Percentiles rank a stretch among this genome's conserved stretches.
These are phyloP conservation scores for Trichoderma aggressivum DNA, from an alignment of 2,329 filamentous ascomycete species.

Conservation along the genomic window DNA sequence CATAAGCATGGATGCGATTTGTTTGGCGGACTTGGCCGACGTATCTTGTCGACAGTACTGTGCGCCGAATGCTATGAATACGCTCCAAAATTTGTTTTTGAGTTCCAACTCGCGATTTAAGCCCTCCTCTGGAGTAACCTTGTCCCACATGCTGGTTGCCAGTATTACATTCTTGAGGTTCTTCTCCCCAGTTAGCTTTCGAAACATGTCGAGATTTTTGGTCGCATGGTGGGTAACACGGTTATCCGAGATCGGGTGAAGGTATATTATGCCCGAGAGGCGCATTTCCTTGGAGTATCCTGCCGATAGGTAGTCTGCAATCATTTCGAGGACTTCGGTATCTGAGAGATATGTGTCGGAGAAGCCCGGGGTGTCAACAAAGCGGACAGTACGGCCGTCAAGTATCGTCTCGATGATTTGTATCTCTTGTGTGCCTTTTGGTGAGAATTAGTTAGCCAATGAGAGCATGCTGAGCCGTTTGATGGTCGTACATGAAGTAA, in stretches of 20 bases:
- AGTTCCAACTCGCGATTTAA: conserved; percentile 15
- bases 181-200: conserved; percentile 35
- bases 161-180: conserved; percentile 34
- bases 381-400: background rate
- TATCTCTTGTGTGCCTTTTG: background rate
- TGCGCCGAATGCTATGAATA: conserved; percentile 2
- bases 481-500: conserved; percentile 16
- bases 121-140: background rate
- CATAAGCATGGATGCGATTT: background rate
- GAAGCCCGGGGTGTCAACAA: conserved; percentile 45
- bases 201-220: conserved; percentile 39
- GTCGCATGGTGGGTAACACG: conserved; percentile 34
- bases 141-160: conserved; percentile 37
- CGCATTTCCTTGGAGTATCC: conserved; percentile 26
- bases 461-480: fast-evolving
- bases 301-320: conserved; percentile 32
- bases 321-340: conserved; percentile 37
- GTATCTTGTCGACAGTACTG: background rate
- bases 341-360: conserved; percentile 40
- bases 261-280: conserved; percentile 38
- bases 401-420: background rate
- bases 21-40: background rate
- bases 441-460: background rate
- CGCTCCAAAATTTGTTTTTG: conserved; percentile 15
- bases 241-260: conserved; percentile 37